Base-by-base conservation (phyloP, 495 filamentous ascomycete genomes). In the Penicillium silybi region DNA sequence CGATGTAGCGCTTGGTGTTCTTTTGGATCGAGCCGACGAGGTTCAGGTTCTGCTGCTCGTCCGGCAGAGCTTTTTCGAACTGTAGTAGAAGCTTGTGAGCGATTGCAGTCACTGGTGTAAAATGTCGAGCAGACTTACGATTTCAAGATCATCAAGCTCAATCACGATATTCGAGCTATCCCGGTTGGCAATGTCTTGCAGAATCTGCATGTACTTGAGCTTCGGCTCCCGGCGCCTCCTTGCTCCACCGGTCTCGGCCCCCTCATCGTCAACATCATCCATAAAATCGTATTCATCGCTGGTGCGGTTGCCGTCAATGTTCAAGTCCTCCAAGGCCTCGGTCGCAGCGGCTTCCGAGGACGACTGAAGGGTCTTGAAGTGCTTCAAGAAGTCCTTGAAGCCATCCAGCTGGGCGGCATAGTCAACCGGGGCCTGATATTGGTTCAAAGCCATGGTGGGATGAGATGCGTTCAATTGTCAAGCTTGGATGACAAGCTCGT, bases 241-340 rank as follows among this genome's bases (percentile, higher is more conserved):
- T 44, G 61, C 60, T 66, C 58, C 66, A n/a, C n/a, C n/a, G n/a
- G n/a, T n/a, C n/a, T n/a, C n/a, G 56, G 57, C 73, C 61, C 59
- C 70, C 45, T 52, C 68, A 52, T 56, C 77, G 41, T 87, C 86
- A 41, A 82, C 83, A 69, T 96, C 87, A 61, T 95, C 88, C 87
- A 96, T 89, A 69, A 95, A 89, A 62, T 95, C 90, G 63, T 96
- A 92, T 59, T 95, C 91, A 63, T 97, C 91, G 71, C 88, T 92
- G n/a, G 86, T 79, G 57, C 85, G 84, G 73, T 92, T 87, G 50
- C 86, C 91, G 68, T 92, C 86, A 56, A 98, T 86, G 65, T 89
- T 85, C 62, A 98, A 79, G 45, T 88, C 85, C 53, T 88, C 82
- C 27, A 98, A 72, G 16, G 89, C 90, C 62, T 87, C 80, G 44